Evolutionary conservation across 1,284 basidiomycete species (phyloP).

Genomic region (Retiboletus flavoniger): DNA sequence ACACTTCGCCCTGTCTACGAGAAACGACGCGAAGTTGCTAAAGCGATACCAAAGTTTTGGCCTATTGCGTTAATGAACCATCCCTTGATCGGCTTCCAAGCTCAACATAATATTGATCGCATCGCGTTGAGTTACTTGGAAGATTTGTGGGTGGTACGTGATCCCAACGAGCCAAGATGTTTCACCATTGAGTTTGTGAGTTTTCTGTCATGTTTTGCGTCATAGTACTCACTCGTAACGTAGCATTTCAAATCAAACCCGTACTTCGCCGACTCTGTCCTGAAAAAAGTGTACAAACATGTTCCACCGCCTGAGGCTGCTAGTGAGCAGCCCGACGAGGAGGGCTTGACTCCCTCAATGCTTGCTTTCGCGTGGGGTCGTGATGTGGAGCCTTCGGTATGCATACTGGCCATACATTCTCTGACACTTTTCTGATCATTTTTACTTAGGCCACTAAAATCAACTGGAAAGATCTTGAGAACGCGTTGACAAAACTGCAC

Average conservation of each 20-base stretch:
- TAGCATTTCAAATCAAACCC: slow-evolving; percentile 83
- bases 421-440: not conserved
- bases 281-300: slow-evolving; percentile 80
- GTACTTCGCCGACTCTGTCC: slow-evolving; percentile 68
- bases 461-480: slow-evolving; percentile 78
- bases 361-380: slow-evolving; percentile 76
- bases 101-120: slow-evolving; percentile 68
- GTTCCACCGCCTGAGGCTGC: slow-evolving; percentile 52
- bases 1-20: slow-evolving; percentile 61
- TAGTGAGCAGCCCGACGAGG: slow-evolving; percentile 59
- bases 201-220: slow-evolving; percentile 21
- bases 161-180: slow-evolving; percentile 63
- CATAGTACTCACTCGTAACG: slow-evolving; percentile 6
- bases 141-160: slow-evolving; percentile 74
- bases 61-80: slow-evolving; percentile 74
- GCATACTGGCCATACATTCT: slow-evolving; percentile 21
- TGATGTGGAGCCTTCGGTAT: slow-evolving; percentile 64
- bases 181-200: slow-evolving; percentile 80
- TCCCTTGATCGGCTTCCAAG: slow-evolving; percentile 55
- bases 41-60: slow-evolving; percentile 75
- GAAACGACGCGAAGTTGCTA: slow-evolving; percentile 63
- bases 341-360: slow-evolving; percentile 73
- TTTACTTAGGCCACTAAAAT: slow-evolving; percentile 57
- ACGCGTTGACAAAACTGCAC: slow-evolving; percentile 74
- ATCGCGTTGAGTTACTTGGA: slow-evolving; percentile 73